Base-by-base conservation (phyloP, 331 rosid genomes). In the Malus hybrid region DNA sequence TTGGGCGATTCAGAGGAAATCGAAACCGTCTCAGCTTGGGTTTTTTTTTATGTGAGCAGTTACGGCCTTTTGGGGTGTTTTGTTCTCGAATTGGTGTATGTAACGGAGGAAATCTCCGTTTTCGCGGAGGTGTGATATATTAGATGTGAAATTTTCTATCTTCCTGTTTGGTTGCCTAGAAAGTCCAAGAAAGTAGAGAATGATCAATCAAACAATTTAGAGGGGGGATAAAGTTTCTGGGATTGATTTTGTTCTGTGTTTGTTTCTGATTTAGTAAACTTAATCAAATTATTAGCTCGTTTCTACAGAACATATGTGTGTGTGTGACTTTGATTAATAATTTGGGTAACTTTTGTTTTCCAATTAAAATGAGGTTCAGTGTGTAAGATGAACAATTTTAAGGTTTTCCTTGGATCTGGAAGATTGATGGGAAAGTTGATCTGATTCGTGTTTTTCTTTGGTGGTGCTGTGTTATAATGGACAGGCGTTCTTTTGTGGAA, bases 401-500 rank as follows among this genome's bases (percentile, higher is more conserved):
- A 56, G 22, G 0, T 15, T 77, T 82, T 54, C 5, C 33, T 65
- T 8, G 73, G 67, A 33, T 72, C 61, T 59, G 5, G 54, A 67
- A 52, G 22, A 31, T 55, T 54, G 48, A 32, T 20, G 20, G 66
- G 52, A 6, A 29, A 42, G 22, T 44, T n/a, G n/a, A 11, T 22
- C 33, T 71, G 31, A 14, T 61, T 57, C 36, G 56, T 69, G 71
- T 60, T 63, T 52, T 80, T 2, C 52, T 75, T 69, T 76, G 34
- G 8, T 6, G n/a, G 2, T 69, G 64, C 1, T 15, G 67, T 63
- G 42, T 63, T 15, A 6, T 9, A 69, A 65, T 67, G 33, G 33
- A 27, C 79, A 88, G 94, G 96, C 88, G 86, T 86, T 92, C 88
- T 83, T 68, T 88, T 84, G 87, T 71, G 68, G 87, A 82, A 74